These are phyloP conservation scores for Euphorbia schlechtendalii DNA, from an alignment of 441 rosid genomes.

Conservation along the genomic window DNA sequence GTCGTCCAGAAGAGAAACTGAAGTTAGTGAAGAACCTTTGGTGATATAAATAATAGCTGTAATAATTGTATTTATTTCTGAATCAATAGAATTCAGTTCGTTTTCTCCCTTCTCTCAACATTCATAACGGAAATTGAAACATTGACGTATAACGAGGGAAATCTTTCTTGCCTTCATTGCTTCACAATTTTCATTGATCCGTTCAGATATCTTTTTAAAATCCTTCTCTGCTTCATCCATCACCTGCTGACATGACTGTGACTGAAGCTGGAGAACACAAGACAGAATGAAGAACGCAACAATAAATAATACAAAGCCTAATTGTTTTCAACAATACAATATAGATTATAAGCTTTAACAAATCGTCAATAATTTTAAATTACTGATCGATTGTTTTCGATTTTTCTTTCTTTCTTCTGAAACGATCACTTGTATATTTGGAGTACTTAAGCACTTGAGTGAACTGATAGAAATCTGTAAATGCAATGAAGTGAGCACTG, in stretches of 20 bases:
- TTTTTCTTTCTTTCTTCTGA: too few species aligned
- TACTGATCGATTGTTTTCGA: too few species aligned
- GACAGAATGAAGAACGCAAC: neutral
- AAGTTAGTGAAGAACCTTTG: too few species aligned
- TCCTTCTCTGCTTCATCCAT: constrained; percentile 46
- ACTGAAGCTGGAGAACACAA: constrained; percentile 32
- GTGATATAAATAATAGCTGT: too few species aligned
- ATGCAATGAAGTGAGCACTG: neutral
- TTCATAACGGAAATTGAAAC: neutral
- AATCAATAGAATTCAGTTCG: too few species aligned
- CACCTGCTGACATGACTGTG: constrained; percentile 39
- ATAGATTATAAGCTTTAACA: too few species aligned
- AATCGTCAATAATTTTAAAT: too few species aligned
- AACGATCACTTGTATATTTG: too few species aligned
- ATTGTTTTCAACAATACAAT: neutral
- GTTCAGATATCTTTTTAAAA: constrained; percentile 35
- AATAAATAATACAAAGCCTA: neutral
- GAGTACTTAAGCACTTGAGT: neutral
- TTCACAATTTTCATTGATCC: constrained; percentile 28
- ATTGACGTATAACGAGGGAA: neutral
- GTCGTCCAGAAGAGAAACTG: neutral
- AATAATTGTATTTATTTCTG: too few species aligned
- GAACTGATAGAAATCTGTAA: neutral
- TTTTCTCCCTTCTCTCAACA: neutral
- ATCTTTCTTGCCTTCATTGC: constrained; percentile 34